These are phyloP conservation scores for Ustilago bromivora DNA, from an alignment of 1,284 basidiomycete genomes.

Conservation along the genomic window DNA sequence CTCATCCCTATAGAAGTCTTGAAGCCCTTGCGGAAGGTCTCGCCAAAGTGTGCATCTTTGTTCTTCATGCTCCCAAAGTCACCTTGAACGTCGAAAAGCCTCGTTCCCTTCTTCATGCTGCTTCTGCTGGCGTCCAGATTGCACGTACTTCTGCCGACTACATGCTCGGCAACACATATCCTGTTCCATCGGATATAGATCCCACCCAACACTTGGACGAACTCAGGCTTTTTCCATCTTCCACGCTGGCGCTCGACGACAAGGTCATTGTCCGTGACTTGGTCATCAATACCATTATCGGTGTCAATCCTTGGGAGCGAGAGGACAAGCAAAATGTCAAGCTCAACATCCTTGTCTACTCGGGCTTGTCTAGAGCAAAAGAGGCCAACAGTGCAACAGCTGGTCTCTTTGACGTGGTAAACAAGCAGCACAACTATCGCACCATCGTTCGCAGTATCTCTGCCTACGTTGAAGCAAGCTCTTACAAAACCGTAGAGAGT, in stretches of 20 bases:
- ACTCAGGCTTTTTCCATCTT: constrained; percentile 47
- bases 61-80: constrained; percentile 71
- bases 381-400: constrained; percentile 21
- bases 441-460: constrained; percentile 62
- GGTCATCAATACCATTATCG: constrained; percentile 76
- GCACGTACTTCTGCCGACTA: constrained; percentile 56
- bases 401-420: constrained; percentile 53
- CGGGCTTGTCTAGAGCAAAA: constrained; percentile 44
- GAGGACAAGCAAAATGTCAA: constrained; percentile 78
- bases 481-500: constrained; percentile 81
- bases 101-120: constrained; percentile 75
- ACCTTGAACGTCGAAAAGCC: constrained; percentile 73
- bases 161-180: constrained; percentile 32
- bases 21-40: constrained; percentile 70
- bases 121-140: constrained; percentile 72
- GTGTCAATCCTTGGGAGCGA: constrained; percentile 80
- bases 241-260: constrained; percentile 47
- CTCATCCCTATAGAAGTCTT: constrained; percentile 46
- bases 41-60: constrained; percentile 71
- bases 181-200: constrained; percentile 28
- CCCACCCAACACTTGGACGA: constrained; percentile 22
- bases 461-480: constrained; percentile 72
- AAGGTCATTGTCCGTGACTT: constrained; percentile 73
- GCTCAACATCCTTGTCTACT: constrained; percentile 74
- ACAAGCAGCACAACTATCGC: constrained; percentile 49